These are phyloP conservation scores for Mycena floridula DNA, from an alignment of 768 basidiomycete genomes.

Conservation along the genomic window DNA sequence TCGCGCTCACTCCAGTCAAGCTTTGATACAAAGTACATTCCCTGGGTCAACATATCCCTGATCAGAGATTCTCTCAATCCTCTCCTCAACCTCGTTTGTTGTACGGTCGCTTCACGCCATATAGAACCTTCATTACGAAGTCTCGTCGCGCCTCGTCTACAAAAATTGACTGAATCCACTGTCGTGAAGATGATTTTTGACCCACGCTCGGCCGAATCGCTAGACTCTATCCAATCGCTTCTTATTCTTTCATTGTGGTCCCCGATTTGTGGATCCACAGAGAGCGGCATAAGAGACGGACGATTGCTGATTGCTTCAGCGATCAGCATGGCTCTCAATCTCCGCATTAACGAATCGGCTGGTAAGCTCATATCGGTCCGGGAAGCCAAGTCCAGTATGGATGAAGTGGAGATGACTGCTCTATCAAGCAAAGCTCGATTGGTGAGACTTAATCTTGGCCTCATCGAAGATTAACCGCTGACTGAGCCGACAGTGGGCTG, in stretches of 20 bases:
- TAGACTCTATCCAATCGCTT: constrained; percentile 32
- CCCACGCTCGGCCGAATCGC: constrained; percentile 25
- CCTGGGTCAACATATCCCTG: constrained; percentile 35
- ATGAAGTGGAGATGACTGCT: constrained; percentile 15
- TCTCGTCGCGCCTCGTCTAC: constrained; percentile 26
- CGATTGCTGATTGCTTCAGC: constrained; percentile 31
- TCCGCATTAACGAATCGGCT: constrained; percentile 31
- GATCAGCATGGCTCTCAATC: constrained; percentile 37
- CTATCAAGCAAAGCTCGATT: constrained; percentile 31
- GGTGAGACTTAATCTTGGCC: constrained; percentile 17
- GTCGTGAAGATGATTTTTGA: constrained; percentile 33
- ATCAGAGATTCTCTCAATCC: constrained; percentile 18
- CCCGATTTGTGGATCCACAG: constrained; percentile 21
- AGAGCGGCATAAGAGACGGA: constrained; percentile 21
- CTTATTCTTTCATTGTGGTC: constrained; percentile 34
- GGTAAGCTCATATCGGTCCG: constrained; percentile 13
- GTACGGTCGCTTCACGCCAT: constrained; percentile 34
- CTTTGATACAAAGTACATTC: constrained; percentile 33
- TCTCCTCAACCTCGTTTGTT: constrained; percentile 33
- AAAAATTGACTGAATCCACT: constrained; percentile 30
- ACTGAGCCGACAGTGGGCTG: constrained; percentile 24
- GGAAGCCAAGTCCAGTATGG: constrained; percentile 3
- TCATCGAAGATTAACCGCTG: background rate
- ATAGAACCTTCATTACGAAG: constrained; percentile 26
- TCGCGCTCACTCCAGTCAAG: constrained; percentile 12